Base-by-base conservation (phyloP, 164 flowering plant genomes). In the Chloranthus sessilifolius region DNA sequence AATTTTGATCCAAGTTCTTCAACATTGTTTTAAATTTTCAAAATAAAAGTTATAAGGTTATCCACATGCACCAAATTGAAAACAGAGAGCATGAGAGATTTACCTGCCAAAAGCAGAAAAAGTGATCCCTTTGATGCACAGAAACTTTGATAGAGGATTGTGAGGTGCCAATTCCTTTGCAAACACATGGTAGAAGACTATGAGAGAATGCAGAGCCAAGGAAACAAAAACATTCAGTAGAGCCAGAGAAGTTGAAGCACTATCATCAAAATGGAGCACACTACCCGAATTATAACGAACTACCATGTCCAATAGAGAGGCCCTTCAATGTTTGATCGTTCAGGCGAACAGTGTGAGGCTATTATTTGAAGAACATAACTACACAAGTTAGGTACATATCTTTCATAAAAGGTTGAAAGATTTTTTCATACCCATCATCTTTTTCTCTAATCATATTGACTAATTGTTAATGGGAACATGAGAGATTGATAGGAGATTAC, bases 101-200 rank as follows among this genome's bases (percentile, higher is more conserved):
- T 73, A 85, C 99, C 99, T 92, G 99, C 99, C 99, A 92, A 59
- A 88, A 92, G 84, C 95, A 80, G 70, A 92, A 86, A 92, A 92
- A 47, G 88, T 95, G 46, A 88, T 81, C 34, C 99, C 96, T 68
- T 83, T 88, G 69, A 88, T 72, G 78, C 99, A 92, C 74, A 88
- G 31, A 71, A 92, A 92, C 78, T 94, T 94, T 23, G 97, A 58
- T 7, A 94, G 79, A 23, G 99, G 99, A 50, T 82, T 82, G 62
- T 94, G 99, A 7, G 99, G 97, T 60, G 66, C 77, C 71, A 94
- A 58, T 62, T 94, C 99, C 63, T 89, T 94, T 12, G 85, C 89
- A 64, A 94, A 94, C 3, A 86, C 86, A 60, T 88, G 97, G 67
- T 88, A 88, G 54, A 92, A 92, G 25, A 75, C 22, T 62, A 94